A percentile compares a stretch with the other conserved stretches of the same genome.
Conservation (phyloP, 805 yeast genomes). For the Nakazawaea pomicola region DNA sequence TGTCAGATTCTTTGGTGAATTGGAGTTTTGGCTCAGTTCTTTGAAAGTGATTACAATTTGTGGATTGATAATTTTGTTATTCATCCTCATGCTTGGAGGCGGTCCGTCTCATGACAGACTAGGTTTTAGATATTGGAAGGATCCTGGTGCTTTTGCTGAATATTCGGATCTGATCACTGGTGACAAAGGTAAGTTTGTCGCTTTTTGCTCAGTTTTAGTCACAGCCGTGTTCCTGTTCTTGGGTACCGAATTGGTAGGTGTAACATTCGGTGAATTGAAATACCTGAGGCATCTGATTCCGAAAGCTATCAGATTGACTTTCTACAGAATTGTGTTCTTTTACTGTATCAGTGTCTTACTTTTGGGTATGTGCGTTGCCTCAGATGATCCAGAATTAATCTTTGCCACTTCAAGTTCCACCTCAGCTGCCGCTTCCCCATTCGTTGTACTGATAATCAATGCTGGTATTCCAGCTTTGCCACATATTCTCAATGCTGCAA, state of each 20-base stretch:
- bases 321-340: slow-evolving; percentile 49
- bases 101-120: slow-evolving; percentile 67
- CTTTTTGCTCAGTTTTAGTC: slow-evolving; percentile 49
- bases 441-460: slow-evolving; percentile 72
- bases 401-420: slow-evolving; percentile 43
- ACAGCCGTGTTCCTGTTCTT: slow-evolving; percentile 46
- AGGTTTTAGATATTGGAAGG: slow-evolving; percentile 38
- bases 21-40: slow-evolving; percentile 53
- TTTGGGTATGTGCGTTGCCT: slow-evolving; percentile 54
- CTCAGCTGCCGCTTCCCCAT: slow-evolving; percentile 75
- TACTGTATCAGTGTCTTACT: slow-evolving; percentile 49
- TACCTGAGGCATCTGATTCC: slow-evolving; percentile 47
- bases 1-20: slow-evolving; percentile 44
- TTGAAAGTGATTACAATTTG: slow-evolving; percentile 61
- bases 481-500: slow-evolving; percentile 72
- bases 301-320: slow-evolving; percentile 47
- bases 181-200: slow-evolving; percentile 42
- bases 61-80: slow-evolving; percentile 60
- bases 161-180: slow-evolving; percentile 36
- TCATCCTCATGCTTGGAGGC: slow-evolving; percentile 72
- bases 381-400: slow-evolving; percentile 37
- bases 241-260: slow-evolving; percentile 47
- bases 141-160: slow-evolving; percentile 37
- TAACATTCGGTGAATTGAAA: slow-evolving; percentile 42
- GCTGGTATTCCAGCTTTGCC: slow-evolving; percentile 65